Conservation (phyloP, 805 yeast genomes). For the Kregervanrija fluxuum region DNA sequence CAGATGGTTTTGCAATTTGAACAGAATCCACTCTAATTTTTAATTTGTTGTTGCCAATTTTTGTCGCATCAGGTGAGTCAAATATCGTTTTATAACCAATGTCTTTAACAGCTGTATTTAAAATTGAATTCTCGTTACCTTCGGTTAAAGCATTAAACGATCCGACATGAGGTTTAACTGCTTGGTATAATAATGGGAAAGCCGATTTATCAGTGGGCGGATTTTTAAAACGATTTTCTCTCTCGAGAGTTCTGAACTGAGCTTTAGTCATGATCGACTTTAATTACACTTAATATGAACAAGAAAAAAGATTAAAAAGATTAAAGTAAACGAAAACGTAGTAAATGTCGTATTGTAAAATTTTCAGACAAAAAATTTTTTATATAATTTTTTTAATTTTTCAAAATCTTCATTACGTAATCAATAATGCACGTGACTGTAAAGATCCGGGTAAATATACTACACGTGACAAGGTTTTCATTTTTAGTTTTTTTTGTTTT, state of each 20-base stretch:
- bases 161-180: slow-evolving; percentile 91
- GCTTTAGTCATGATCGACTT: slow-evolving; percentile 34
- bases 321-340: no score
- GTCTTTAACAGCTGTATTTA: slow-evolving; percentile 80
- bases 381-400: no score
- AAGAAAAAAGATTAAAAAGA: no score
- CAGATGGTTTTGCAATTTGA: slow-evolving; percentile 78
- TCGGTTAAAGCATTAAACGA: slow-evolving; percentile 93
- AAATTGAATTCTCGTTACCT: slow-evolving; percentile 77
- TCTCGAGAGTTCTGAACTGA: slow-evolving; percentile 74
- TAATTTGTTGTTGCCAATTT: slow-evolving; percentile 74
- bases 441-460: no score
- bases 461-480: no score
- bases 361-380: no score
- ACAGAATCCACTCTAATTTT: slow-evolving; percentile 82
- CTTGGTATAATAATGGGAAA: slow-evolving; percentile 76
- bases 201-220: slow-evolving; percentile 87
- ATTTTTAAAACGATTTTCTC: slow-evolving; percentile 75
- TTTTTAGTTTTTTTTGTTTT: no score
- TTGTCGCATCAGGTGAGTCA: slow-evolving; percentile 62
- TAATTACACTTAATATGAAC: no score
- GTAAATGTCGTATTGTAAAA: no score
- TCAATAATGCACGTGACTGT: no score
- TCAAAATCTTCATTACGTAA: no score
- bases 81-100: slow-evolving; percentile 82